Base-by-base conservation (phyloP, 352 stramenopile species). In the Globisporangium sylvaticum region DNA sequence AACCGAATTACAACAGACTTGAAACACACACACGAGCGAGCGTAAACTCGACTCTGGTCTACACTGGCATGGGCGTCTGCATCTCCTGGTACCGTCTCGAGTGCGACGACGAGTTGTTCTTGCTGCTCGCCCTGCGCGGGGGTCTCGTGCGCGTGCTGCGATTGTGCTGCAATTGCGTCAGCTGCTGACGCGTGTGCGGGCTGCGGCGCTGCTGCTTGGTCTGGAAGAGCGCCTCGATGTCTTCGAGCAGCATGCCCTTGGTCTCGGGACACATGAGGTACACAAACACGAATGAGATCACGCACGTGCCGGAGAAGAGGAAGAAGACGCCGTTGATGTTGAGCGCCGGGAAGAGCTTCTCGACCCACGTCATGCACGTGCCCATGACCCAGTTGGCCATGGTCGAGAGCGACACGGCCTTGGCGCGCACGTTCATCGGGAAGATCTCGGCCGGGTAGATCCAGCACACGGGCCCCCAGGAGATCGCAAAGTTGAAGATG, bases 261-360 rank as follows among this genome's bases (percentile, higher is more conserved):
- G 76, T 80, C 57, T 80, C 76, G 3, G 71, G 74, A 29, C 74
- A 83, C 25, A 79, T 67, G 55, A 74, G 78, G 63, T 73, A 44
- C 37, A 44, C 37, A 20, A 44, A 81, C 1, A 79, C 72, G 32
- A 80, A 84, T 22, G 68, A 81, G 53, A 79, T 50, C 18, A 71
- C 62, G 22, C 77, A 79, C 31, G 76, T 64, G 20, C 62, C 77
- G 1, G 75, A 74, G 62, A 90, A 88, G 20, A 88, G 68, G 68
- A 72, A 84, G 70, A 90, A 90, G 20, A 83, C 77, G 31, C 77
- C 77, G 71, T 80, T 72, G 66, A 80, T 79, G 71, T 80, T 77
- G n/a, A 81, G 58, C 18, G 74, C 70, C 24, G 68, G 68, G 34
- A 74, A 74, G 20, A 71, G 29, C 60, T 71, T 74, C 15, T 62